Evolutionary conservation across 768 basidiomycete species (phyloP).

Genomic region (Suillus tomentosus): DNA sequence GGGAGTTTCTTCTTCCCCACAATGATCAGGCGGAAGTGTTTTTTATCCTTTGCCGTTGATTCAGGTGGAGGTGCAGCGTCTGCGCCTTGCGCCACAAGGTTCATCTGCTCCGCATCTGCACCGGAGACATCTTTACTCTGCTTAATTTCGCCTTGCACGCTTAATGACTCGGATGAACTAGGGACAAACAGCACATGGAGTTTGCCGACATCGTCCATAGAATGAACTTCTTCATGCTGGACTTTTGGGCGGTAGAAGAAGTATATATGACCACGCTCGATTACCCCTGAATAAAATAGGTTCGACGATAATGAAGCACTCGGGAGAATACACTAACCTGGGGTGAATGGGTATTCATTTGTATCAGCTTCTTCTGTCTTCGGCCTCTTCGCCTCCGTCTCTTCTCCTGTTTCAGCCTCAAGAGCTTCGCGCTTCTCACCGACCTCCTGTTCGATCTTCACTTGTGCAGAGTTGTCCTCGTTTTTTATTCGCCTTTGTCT

Average conservation of each 20-base stretch:
- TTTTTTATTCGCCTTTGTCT: not conserved
- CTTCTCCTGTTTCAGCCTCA: constrained; percentile 23
- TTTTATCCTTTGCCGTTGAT: constrained; percentile 34
- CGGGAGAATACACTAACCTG: constrained; percentile 10
- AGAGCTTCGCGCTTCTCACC: constrained; percentile 24
- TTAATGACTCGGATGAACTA: constrained; percentile 46
- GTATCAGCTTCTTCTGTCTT: constrained; percentile 25
- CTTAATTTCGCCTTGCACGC: constrained; percentile 19
- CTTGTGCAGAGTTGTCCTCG: constrained; percentile 14
- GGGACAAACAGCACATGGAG: constrained; percentile 65
- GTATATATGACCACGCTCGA: constrained; percentile 62
- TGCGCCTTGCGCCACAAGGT: constrained; percentile 43
- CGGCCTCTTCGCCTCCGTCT: constrained; percentile 19
- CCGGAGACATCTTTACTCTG: constrained; percentile 13
- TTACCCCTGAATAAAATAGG: constrained; percentile 43
- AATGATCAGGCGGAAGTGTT: constrained; percentile 51
- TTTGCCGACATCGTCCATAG: constrained; percentile 57
- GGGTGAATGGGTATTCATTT: constrained; percentile 13
- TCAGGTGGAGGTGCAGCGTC: constrained; percentile 51
- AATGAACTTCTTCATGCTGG: constrained; percentile 51
- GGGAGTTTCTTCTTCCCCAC: constrained; percentile 63
- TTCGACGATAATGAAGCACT: not conserved
- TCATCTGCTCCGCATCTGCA: constrained; percentile 39
- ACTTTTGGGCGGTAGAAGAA: constrained; percentile 67
- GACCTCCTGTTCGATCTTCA: constrained; percentile 31